phyloP scores from a whole-genome alignment of 225 moss, liverwort and hornwort species.

The Ulota crispa region DNA sequence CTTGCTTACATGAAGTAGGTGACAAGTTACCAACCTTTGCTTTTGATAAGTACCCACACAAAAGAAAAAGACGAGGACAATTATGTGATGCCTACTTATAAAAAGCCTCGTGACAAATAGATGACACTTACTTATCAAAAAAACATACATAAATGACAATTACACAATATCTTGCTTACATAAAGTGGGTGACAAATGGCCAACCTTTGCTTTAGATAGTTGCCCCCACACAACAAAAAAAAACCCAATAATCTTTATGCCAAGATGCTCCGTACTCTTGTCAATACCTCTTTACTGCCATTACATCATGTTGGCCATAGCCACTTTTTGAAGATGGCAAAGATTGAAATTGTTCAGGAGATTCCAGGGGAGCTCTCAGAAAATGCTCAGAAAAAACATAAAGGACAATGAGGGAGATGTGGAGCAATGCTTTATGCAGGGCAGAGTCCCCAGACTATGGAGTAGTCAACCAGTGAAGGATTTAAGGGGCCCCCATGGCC shows the following conservation, averaged over 20 bases:
- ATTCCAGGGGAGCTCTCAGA: neutral
- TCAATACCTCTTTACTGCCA: neutral
- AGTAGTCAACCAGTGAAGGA: neutral
- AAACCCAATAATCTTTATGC: too few relatives aligned
- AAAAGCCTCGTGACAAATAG: too few relatives aligned
- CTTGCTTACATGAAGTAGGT: neutral
- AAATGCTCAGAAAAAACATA: neutral
- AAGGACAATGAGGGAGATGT: neutral
- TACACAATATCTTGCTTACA: neutral
- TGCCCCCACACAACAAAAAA: too few relatives aligned
- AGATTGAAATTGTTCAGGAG: neutral
- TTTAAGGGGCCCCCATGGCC: too few relatives aligned
- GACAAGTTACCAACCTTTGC: neutral
- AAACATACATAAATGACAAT: too few relatives aligned
- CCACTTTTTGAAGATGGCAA: neutral
- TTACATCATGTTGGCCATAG: neutral
- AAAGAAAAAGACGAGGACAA: too few relatives aligned
- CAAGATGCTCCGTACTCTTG: neutral
- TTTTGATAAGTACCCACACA: neutral
- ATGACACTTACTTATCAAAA: too few relatives aligned
- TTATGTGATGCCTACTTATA: too few relatives aligned
- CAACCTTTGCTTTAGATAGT: neutral
- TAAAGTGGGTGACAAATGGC: neutral
- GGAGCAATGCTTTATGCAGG: neutral
- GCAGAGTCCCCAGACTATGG: neutral